Conservation (phyloP, 768 basidiomycete genomes). For the Tephrocybe rancida region DNA sequence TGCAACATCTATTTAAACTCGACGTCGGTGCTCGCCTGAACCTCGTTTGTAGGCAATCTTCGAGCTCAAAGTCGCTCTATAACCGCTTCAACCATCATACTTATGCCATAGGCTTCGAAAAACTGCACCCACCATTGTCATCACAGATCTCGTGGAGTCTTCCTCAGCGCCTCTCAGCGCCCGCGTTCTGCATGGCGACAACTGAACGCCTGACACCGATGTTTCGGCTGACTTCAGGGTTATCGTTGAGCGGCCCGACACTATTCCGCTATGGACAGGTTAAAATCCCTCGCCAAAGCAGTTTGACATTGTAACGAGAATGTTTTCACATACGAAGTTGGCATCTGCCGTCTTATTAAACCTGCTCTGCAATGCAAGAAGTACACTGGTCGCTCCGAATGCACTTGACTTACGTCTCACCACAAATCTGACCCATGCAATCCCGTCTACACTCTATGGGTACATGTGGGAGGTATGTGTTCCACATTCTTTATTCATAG, state of each 20-base stretch:
- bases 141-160: no score
- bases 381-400: conserved; percentile 26
- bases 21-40: no score
- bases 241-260: not conserved
- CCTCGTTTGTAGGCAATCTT: no score
- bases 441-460: conserved; percentile 33
- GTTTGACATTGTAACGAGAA: not conserved
- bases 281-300: not conserved
- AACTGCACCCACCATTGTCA: no score
- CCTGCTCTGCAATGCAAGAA: conserved; percentile 8
- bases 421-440: conserved; percentile 27
- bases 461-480: conserved; percentile 37
- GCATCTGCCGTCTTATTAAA: not conserved
- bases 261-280: not conserved
- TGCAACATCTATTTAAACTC: no score
- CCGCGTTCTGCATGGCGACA: no score
- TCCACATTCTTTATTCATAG: not conserved
- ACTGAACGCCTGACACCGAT: no score
- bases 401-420: conserved; percentile 29
- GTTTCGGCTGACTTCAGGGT: not conserved
- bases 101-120: no score
- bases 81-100: no score
- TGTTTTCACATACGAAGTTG: not conserved
- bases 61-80: no score
- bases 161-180: no score